Evolutionary conservation across 345 rosid genomes (phyloP).

Genomic region (Erucastrum elatum): DNA sequence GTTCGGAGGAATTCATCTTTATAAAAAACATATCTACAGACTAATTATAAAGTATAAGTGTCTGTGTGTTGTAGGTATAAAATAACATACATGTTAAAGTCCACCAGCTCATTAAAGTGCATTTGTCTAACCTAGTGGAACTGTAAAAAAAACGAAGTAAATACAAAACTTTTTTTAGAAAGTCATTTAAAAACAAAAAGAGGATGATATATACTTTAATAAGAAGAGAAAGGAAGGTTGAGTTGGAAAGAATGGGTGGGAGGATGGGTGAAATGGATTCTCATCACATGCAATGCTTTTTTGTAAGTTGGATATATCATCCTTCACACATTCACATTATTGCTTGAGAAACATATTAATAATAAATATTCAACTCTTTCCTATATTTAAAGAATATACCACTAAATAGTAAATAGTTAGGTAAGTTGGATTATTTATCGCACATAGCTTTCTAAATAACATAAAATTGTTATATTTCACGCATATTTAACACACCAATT

Average conservation of each 20-base stretch:
- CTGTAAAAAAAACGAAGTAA: constrained; percentile 35
- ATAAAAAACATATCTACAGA: background rate
- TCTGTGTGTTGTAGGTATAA: constrained; percentile 31
- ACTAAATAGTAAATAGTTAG: background rate
- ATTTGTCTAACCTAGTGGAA: constrained; percentile 39
- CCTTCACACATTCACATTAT: constrained; percentile 20
- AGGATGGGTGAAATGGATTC: constrained; percentile 45
- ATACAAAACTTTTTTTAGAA: constrained; percentile 4
- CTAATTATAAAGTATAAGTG: constrained; percentile 5
- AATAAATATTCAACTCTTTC: background rate
- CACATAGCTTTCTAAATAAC: background rate
- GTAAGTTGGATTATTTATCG: background rate
- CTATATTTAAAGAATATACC: background rate
- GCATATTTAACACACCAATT: background rate
- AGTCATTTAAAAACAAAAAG: constrained; percentile 31
- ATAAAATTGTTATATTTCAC: background rate
- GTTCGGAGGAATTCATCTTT: constrained; percentile 21
- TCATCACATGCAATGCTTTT: constrained; percentile 42
- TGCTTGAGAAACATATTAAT: background rate
- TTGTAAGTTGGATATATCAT: constrained; percentile 15
- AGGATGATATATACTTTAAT: constrained; percentile 31
- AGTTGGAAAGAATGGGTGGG: constrained; percentile 45
- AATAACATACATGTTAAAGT: constrained; percentile 23
- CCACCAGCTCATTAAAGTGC: constrained; percentile 34
- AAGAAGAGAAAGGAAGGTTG: constrained; percentile 36